Base-by-base conservation (phyloP, 2,329 filamentous ascomycete genomes). In the Ophiocordyceps camponoti-saundersi region DNA sequence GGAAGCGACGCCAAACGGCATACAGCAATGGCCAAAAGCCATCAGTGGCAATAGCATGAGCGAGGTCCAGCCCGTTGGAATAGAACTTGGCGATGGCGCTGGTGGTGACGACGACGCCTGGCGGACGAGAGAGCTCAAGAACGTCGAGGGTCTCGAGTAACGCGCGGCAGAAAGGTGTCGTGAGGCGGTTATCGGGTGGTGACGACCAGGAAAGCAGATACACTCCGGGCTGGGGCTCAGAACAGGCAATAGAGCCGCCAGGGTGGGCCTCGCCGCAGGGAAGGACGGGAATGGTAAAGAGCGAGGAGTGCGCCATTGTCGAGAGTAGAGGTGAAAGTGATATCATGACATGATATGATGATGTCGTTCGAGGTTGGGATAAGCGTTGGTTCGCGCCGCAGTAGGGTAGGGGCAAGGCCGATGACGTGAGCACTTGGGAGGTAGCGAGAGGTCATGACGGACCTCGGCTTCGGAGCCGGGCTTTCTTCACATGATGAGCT, bases 61-160 rank as follows among this genome's bases (percentile, higher is more conserved):
- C 70, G 15, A 89, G 73, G 60, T 92, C 83, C n/a, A 92, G 72
- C 0, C 85, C 85, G 64, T 90, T 90, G 61, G 75, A 81, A 67
- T 83, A 92, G 69, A 90, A 90, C 59, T 92, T 92, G 46, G 68
- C 60, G 49, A 89, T 82, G 44, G 72, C 75, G 41, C 79, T 84
- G 0, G 85, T 90, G 6, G 85, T 90, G 49, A 89, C 68, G 15
- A 92, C 70, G 6, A 89, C 84, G 46, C 85, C 85, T n/a, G 74
- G 73, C 0, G 75, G 18, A 29, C 12, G 16, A 69, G 55, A 82
- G 49, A 79, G 73, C 61, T 88, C 81, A 56, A 92, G 65, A 21
- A 85, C 77, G 64, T 92, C 84, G 51, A 92, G 77, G 4, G 84
- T 81, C 12, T 79, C 67, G 30, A 85, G 66, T 36, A 90, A 63